A percentile compares a stretch with the other conserved stretches of the same genome.
These are phyloP conservation scores for Apophysomyces variabilis DNA, from an alignment of 371 early-diverging fungal species.

Conservation along the genomic window DNA sequence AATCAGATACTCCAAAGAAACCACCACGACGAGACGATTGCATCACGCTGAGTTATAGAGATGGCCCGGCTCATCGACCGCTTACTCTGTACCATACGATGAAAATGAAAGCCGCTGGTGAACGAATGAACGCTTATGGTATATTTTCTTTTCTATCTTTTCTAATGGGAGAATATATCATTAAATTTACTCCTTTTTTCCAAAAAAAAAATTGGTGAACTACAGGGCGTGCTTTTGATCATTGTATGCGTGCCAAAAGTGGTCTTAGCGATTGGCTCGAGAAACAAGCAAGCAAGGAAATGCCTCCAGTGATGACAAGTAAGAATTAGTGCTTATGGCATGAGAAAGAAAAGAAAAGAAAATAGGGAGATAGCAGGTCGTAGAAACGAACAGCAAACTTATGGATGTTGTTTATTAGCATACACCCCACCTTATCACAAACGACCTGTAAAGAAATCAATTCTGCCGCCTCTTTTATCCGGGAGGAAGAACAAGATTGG, in stretches of 20 bases:
- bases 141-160: background rate
- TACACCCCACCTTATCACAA: slow-evolving; percentile 26
- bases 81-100: slow-evolving; percentile 55
- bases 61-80: slow-evolving; percentile 41
- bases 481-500: slow-evolving; percentile 15
- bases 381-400: background rate
- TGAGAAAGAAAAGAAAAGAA: slow-evolving; percentile 13
- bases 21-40: slow-evolving; percentile 31
- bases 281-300: slow-evolving; percentile 17
- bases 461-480: slow-evolving; percentile 26
- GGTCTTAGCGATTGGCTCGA: slow-evolving; percentile 46
- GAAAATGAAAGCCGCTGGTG: slow-evolving; percentile 39
- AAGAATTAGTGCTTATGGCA: slow-evolving; percentile 15
- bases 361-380: too few relatives aligned
- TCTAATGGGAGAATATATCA: too few relatives aligned
- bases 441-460: slow-evolving; percentile 23
- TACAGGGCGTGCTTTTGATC: slow-evolving; percentile 36
- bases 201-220: too few relatives aligned
- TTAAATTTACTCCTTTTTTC: too few relatives aligned
- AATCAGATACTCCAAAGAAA: slow-evolving; percentile 12
- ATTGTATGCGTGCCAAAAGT: slow-evolving; percentile 49
- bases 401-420: slow-evolving; percentile 7
- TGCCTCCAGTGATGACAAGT: slow-evolving; percentile 25
- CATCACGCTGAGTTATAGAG: slow-evolving; percentile 42
- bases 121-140: slow-evolving; percentile 48